Evolutionary conservation across 2,329 filamentous ascomycete genomes (phyloP).

Genomic region (Paraphaeosphaeria sporulosa): DNA sequence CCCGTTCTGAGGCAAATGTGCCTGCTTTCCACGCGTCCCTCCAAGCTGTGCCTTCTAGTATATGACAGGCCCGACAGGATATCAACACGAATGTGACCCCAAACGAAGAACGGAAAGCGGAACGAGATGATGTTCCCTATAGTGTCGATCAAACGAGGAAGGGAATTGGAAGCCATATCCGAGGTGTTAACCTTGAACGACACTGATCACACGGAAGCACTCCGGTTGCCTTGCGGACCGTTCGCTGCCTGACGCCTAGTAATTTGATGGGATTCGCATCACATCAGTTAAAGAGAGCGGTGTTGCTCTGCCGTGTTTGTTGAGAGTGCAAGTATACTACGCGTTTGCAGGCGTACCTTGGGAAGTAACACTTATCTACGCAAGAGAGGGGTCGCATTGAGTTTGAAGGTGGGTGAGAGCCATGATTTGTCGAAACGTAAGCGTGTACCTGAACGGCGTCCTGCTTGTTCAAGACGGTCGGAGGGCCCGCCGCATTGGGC

Average conservation of each 20-base stretch:
- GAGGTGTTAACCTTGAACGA: not conserved
- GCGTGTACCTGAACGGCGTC: conserved; percentile 3
- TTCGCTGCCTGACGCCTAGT: not conserved
- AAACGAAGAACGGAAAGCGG: not conserved
- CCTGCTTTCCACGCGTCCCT: not conserved
- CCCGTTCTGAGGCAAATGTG: not conserved
- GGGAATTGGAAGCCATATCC: not conserved
- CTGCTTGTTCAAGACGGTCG: not conserved
- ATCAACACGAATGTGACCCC: not conserved
- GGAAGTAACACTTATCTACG: conserved; percentile 9
- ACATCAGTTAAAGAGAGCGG: not conserved
- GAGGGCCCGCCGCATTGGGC: not conserved
- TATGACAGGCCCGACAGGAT: not conserved
- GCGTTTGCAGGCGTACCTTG: not conserved
- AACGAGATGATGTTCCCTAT: not conserved
- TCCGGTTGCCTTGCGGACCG: not conserved
- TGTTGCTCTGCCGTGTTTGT: conserved; percentile 1
- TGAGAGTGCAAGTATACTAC: not conserved
- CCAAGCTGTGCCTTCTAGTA: not conserved
- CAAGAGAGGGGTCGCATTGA: not conserved
- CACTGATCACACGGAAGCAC: not conserved
- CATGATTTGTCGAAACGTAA: not conserved
- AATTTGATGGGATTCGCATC: not conserved
- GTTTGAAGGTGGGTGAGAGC: not conserved
- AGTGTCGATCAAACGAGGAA: conserved; percentile 3